Conservation (phyloP, 495 filamentous ascomycete genomes). For the Podospora pseudopauciseta region DNA sequence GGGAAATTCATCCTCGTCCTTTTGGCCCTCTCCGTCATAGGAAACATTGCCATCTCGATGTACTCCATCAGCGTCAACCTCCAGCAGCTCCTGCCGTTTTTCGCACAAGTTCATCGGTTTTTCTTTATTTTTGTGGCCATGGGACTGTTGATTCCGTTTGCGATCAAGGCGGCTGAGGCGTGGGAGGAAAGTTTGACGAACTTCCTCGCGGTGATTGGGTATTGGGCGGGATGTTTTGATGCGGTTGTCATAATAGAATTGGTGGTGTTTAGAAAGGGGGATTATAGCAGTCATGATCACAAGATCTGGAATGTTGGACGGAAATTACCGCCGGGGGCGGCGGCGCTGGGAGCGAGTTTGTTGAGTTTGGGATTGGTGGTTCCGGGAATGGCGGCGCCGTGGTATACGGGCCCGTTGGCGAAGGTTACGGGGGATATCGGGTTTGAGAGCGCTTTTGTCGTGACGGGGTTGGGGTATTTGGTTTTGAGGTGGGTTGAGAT, state of each 20-base stretch:
- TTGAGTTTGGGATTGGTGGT: conserved; percentile 42
- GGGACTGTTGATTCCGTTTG: conserved; percentile 47
- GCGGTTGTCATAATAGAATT: conserved; percentile 46
- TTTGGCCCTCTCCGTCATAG: conserved; percentile 47
- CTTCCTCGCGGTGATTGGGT: conserved; percentile 51
- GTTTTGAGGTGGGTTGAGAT: conserved; percentile 42
- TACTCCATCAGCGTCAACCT: conserved; percentile 50
- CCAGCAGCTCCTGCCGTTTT: conserved; percentile 48
- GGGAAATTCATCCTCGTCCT: conserved; percentile 51
- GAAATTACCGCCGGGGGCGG: conserved; percentile 45
- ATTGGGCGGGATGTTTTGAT: conserved; percentile 52
- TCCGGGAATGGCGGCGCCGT: conserved; percentile 49
- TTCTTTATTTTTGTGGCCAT: conserved; percentile 45
- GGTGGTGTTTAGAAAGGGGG: conserved; percentile 42
- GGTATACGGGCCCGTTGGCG: conserved; percentile 52
- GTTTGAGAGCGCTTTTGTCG: conserved; percentile 50
- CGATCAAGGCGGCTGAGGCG: conserved; percentile 43
- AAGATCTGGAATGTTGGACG: conserved; percentile 45
- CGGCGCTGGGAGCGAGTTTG: conserved; percentile 38
- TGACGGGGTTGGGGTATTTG: conserved; percentile 45
- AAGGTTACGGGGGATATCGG: conserved; percentile 52
- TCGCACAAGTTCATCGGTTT: conserved; percentile 43
- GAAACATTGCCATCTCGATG: conserved; percentile 45
- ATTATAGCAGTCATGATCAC: conserved; percentile 40
- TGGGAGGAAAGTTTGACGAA: conserved; percentile 50